Evolutionary conservation across 768 basidiomycete genomes (phyloP).

Genomic region (Kwoniella dejecticola): DNA sequence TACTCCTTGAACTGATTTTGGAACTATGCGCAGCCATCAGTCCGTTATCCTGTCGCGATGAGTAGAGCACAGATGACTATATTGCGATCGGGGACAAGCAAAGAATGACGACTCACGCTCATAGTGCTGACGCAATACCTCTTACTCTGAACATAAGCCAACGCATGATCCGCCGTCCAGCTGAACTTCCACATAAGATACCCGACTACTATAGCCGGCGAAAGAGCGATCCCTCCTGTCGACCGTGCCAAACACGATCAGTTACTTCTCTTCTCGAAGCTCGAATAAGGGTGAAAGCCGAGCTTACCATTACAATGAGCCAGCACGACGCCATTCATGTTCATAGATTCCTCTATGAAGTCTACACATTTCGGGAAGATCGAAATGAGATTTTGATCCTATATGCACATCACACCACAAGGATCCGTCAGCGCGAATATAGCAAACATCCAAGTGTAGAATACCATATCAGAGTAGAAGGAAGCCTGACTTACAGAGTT

Average conservation of each 20-base stretch:
- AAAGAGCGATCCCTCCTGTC: slow-evolving; percentile 53
- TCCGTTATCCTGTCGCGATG: not conserved
- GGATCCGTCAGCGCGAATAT: not conserved
- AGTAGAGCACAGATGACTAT: too few relatives aligned
- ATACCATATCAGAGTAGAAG: too few relatives aligned
- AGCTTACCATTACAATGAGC: slow-evolving; percentile 54
- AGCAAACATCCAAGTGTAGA: too few relatives aligned
- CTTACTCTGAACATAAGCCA: slow-evolving; percentile 49
- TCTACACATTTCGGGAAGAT: slow-evolving; percentile 43
- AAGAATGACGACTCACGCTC: slow-evolving; percentile 52
- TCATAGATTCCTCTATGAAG: slow-evolving; percentile 52
- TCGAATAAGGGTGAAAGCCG: not conserved
- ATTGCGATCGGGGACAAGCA: too few relatives aligned
- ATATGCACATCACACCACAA: not conserved
- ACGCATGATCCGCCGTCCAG: slow-evolving; percentile 43
- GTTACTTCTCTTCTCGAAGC: not conserved
- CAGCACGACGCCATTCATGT: slow-evolving; percentile 46
- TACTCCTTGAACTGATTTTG: slow-evolving; percentile 46
- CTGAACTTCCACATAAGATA: slow-evolving; percentile 53
- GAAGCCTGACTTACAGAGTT: slow-evolving; percentile 37
- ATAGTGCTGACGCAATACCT: slow-evolving; percentile 54
- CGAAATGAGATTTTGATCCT: slow-evolving; percentile 55
- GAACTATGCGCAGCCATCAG: slow-evolving; percentile 22
- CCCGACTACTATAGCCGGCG: slow-evolving; percentile 53
- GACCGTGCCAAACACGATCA: not conserved